Percentiles rank a stretch among this genome's conserved stretches.
Evolutionary conservation across 2,329 filamentous ascomycete genomes (phyloP).

Genomic region (Epicoccum sorghinum): DNA sequence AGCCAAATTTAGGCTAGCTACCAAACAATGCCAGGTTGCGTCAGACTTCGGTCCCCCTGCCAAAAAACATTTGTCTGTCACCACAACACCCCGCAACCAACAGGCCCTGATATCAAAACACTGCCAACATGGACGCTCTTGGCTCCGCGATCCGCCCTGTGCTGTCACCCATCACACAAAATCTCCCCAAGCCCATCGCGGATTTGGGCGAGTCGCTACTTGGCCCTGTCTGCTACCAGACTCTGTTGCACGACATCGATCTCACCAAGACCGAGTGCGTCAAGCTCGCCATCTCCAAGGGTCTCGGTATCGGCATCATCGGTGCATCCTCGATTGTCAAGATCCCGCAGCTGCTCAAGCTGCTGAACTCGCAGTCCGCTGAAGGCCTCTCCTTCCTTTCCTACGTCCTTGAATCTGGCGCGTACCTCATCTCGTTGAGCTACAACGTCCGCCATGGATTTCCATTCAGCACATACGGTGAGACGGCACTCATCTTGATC

Average conservation of each 20-base stretch:
- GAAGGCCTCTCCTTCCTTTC: conserved; percentile 86
- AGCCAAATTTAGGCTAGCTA: conserved; percentile 1
- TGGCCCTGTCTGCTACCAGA: conserved; percentile 82
- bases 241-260: conserved; percentile 84
- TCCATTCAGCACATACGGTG: conserved; percentile 95
- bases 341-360: conserved; percentile 94
- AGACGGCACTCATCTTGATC: conserved; percentile 87
- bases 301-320: conserved; percentile 91
- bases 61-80: conserved; percentile 8
- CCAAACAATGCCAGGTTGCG: conserved; percentile 18
- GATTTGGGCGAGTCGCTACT: conserved; percentile 63
- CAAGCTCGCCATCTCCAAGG: conserved; percentile 90
- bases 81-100: conserved; percentile 11
- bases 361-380: conserved; percentile 79
- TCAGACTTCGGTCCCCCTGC: conserved; percentile 9
- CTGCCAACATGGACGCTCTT: conserved; percentile 51
- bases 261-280: conserved; percentile 77
- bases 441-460: conserved; percentile 93
- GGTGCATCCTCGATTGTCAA: conserved; percentile 90
- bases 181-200: conserved; percentile 49
- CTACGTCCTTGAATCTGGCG: conserved; percentile 88
- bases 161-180: conserved; percentile 54
- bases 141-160: conserved; percentile 38
- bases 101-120: background rate
- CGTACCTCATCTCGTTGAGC: conserved; percentile 85